A percentile compares a stretch with the other conserved stretches of the same genome.
phyloP scores from a whole-genome alignment of 2,329 filamentous ascomycete species.

The Pseudocercospora cruenta region DNA sequence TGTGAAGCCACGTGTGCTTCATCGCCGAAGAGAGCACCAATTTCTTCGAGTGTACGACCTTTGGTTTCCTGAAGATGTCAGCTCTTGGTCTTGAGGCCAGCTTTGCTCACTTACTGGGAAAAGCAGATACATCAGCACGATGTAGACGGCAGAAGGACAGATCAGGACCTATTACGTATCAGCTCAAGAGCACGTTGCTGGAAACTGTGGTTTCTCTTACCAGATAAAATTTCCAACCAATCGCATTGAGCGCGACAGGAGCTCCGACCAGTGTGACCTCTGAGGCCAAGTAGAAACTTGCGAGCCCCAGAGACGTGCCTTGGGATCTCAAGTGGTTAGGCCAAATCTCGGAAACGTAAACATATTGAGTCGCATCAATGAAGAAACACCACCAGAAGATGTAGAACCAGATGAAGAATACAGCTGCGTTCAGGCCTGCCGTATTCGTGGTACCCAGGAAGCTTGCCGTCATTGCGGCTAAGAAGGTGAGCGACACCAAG shows the following conservation, averaged over 20 bases:
- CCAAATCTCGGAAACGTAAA: constrained; percentile 49
- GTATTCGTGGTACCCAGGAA: constrained; percentile 40
- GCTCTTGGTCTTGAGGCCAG: not conserved
- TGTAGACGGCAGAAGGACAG: constrained; percentile 33
- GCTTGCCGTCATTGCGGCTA: constrained; percentile 46
- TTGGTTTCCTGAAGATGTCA: constrained; percentile 24
- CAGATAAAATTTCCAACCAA: constrained; percentile 51
- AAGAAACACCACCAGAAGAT: constrained; percentile 50
- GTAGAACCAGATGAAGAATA: constrained; percentile 50
- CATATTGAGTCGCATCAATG: constrained; percentile 53
- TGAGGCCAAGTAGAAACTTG: constrained; percentile 42
- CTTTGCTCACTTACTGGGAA: constrained; percentile 16
- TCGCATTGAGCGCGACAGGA: constrained; percentile 44
- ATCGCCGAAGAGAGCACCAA: constrained; percentile 41
- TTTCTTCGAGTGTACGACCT: constrained; percentile 45
- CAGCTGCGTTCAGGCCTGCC: constrained; percentile 45
- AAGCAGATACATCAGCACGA: constrained; percentile 29
- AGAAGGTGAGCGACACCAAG: constrained; percentile 46
- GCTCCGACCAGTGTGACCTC: constrained; percentile 42
- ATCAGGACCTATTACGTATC: constrained; percentile 39
- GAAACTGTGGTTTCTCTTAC: constrained; percentile 40
- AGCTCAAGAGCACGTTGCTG: not conserved
- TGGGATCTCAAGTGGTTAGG: constrained; percentile 46
- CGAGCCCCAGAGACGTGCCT: constrained; percentile 44
- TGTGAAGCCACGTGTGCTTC: constrained; percentile 28